phyloP scores from a whole-genome alignment of 2,329 filamentous ascomycete species.

The Fusarium torulosum region DNA sequence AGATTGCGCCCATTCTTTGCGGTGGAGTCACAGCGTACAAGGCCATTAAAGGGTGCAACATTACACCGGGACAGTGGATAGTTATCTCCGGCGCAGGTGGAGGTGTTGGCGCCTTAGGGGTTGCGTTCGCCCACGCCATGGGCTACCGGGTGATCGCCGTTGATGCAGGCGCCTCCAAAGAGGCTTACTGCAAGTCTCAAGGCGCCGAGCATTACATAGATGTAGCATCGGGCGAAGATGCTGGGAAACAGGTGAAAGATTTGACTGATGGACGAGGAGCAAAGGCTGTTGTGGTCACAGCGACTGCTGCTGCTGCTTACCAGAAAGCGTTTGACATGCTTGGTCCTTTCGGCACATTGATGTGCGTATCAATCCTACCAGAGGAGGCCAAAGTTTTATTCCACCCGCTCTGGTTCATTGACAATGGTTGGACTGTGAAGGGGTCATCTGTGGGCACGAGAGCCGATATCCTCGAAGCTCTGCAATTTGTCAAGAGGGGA shows the following conservation, averaged over 20 bases:
- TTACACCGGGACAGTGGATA: constrained; percentile 53
- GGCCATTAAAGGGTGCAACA: constrained; percentile 52
- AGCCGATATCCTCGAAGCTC: constrained; percentile 55
- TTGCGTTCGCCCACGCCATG: constrained; percentile 58
- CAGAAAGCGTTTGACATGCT: constrained; percentile 50
- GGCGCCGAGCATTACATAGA: constrained; percentile 57
- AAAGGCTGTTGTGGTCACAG: constrained; percentile 50
- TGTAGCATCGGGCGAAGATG: constrained; percentile 34
- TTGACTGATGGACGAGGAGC: constrained; percentile 37
- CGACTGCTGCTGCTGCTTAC: constrained; percentile 51
- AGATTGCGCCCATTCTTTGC: constrained; percentile 57
- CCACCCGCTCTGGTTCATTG: constrained; percentile 54
- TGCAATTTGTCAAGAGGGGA: constrained; percentile 54
- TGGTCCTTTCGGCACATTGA: constrained; percentile 53
- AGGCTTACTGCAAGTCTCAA: constrained; percentile 47
- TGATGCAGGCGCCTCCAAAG: constrained; percentile 53
- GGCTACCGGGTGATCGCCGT: constrained; percentile 57
- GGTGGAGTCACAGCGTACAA: constrained; percentile 60
- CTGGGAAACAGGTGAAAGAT: constrained; percentile 21
- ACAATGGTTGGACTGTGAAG: constrained; percentile 52
- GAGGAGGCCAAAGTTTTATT: constrained; percentile 45
- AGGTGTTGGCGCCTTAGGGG: constrained; percentile 55
- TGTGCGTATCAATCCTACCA: constrained; percentile 55
- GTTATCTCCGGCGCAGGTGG: constrained; percentile 56
- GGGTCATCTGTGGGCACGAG: constrained; percentile 55